A percentile compares a stretch with the other conserved stretches of the same genome.
Conservation (phyloP, 352 stramenopile genomes). For the Pythium inflatum region DNA sequence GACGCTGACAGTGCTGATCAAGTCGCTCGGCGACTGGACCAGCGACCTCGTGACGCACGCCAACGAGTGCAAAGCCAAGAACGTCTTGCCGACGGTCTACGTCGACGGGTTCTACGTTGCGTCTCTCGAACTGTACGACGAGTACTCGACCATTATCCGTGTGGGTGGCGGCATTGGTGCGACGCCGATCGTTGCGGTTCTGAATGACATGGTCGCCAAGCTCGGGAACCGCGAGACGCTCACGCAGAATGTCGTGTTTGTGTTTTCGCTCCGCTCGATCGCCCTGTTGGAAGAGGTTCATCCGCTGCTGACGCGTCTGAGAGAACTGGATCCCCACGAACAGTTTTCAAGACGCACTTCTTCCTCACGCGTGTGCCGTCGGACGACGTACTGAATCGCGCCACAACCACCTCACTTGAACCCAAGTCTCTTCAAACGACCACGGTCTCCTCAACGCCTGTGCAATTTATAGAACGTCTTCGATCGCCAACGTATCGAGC, state of each 20-base stretch:
- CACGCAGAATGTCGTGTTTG: slow-evolving; percentile 34
- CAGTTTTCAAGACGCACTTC: slow-evolving; percentile 31
- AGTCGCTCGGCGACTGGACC: slow-evolving; percentile 52
- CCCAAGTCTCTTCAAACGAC: too few relatives aligned
- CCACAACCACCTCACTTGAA: slow-evolving; percentile 14
- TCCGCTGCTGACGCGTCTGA: slow-evolving; percentile 31
- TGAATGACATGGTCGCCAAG: slow-evolving; percentile 42
- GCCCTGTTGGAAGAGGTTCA: slow-evolving; percentile 42
- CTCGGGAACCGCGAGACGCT: slow-evolving; percentile 14
- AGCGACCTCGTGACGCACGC: slow-evolving; percentile 34
- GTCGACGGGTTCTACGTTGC: slow-evolving; percentile 51
- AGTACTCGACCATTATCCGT: slow-evolving; percentile 43
- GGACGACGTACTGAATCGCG: slow-evolving; percentile 14
- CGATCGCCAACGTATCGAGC: slow-evolving; percentile 18
- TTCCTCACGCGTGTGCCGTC: slow-evolving; percentile 31
- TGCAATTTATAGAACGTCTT: slow-evolving; percentile 26
- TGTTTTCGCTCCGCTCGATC: slow-evolving; percentile 52
- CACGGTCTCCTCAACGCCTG: background rate
- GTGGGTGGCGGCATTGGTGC: slow-evolving; percentile 45
- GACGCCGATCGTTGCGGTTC: slow-evolving; percentile 42
- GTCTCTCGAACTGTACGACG: slow-evolving; percentile 39
- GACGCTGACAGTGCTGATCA: slow-evolving; percentile 45
- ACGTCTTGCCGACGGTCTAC: slow-evolving; percentile 35
- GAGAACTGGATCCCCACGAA: slow-evolving; percentile 37
- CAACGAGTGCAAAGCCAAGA: slow-evolving; percentile 35